Conservation (phyloP, 179 eudicot species). For the Silene coronaria region DNA sequence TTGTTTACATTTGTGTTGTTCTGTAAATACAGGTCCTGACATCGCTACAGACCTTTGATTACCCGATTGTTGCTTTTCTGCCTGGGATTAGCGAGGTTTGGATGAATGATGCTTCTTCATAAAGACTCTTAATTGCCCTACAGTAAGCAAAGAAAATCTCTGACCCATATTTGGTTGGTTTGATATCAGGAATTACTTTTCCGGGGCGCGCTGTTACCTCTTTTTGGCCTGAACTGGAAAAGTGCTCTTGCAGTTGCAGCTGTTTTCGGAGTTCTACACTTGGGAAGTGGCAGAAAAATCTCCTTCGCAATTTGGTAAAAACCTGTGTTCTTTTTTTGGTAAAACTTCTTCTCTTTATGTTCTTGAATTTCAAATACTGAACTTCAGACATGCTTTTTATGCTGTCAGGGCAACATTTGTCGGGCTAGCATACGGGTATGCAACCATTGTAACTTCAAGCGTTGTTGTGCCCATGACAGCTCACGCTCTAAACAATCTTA, state of each 20-base stretch:
- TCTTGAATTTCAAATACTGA: background rate
- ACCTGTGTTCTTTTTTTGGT: background rate
- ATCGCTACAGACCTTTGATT: conserved; percentile 65
- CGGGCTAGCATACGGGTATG: conserved; percentile 73
- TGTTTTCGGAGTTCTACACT: conserved; percentile 69
- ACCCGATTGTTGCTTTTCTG: conserved; percentile 66
- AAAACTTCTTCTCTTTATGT: background rate
- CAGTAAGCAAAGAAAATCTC: background rate
- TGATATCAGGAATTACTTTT: conserved; percentile 69
- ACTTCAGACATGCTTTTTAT: background rate
- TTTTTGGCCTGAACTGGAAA: conserved; percentile 60
- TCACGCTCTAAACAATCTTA: conserved; percentile 72
- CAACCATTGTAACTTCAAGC: conserved; percentile 60
- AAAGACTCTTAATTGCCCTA: background rate
- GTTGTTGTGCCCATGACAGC: conserved; percentile 77
- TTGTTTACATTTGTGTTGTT: conserved; percentile 5
- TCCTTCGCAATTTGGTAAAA: conserved; percentile 79
- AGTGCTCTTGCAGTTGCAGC: conserved; percentile 57
- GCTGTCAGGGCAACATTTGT: conserved; percentile 76
- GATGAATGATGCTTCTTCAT: background rate
- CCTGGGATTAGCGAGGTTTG: conserved; percentile 88
- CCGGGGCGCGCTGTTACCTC: conserved; percentile 82
- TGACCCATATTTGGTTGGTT: background rate
- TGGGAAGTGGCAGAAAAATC: conserved; percentile 76
- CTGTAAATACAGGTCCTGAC: conserved; percentile 58